phyloP scores from a whole-genome alignment of 78 protist species.

The Chrysochromulina parva region DNA sequence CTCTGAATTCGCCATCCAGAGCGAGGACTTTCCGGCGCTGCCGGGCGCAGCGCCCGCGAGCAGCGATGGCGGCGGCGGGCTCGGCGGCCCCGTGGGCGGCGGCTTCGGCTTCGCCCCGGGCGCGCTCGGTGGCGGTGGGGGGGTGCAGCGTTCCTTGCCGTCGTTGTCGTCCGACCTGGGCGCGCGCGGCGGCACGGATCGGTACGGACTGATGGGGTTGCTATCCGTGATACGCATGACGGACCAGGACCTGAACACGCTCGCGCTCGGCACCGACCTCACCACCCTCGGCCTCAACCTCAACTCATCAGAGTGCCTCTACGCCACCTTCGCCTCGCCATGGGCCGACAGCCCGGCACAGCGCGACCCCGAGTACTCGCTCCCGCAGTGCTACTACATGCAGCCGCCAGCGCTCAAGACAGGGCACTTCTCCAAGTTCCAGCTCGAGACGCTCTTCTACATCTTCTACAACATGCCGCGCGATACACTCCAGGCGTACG shows the following conservation, averaged over 20 bases:
- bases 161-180: too few relatives aligned
- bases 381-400: slow-evolving; percentile 84
- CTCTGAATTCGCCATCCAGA: background rate
- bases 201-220: slow-evolving; percentile 83
- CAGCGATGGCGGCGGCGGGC: background rate
- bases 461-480: slow-evolving; percentile 94
- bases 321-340: slow-evolving; percentile 80
- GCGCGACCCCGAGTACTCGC: slow-evolving; percentile 68
- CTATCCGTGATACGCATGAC: slow-evolving; percentile 75
- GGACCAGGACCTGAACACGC: slow-evolving; percentile 78
- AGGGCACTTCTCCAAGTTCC: slow-evolving; percentile 71
- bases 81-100: background rate
- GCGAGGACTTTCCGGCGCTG: slow-evolving; percentile 30
- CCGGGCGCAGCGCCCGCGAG: background rate
- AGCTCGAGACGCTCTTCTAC: slow-evolving; percentile 88
- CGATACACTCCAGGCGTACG: slow-evolving; percentile 83
- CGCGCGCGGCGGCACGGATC: background rate
- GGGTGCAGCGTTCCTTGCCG: too few relatives aligned
- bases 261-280: slow-evolving; percentile 89
- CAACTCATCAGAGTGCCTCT: slow-evolving; percentile 73
- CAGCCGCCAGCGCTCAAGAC: slow-evolving; percentile 71
- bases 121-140: too few relatives aligned
- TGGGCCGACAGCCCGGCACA: slow-evolving; percentile 67
- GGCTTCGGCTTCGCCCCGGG: background rate
- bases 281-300: slow-evolving; percentile 89